Conservation (phyloP, 345 rosid genomes). For the Kandelia obovata region DNA sequence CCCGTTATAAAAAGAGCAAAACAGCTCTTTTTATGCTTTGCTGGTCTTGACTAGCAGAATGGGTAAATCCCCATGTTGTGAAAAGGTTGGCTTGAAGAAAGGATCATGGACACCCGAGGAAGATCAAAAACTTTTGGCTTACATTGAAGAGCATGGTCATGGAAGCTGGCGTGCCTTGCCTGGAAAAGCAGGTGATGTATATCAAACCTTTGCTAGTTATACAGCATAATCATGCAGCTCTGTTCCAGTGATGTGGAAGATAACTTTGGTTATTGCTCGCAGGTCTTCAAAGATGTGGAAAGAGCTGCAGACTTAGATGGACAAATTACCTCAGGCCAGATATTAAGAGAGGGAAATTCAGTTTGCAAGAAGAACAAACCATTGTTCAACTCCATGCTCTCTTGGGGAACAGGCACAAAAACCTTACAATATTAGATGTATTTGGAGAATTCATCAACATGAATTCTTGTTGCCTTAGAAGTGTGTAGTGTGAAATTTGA, state of each 20-base stretch:
- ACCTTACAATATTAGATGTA: background rate
- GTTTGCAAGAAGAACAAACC: constrained; percentile 22
- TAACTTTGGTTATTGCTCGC: background rate
- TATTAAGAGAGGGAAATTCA: constrained; percentile 22
- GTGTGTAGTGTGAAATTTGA: no score
- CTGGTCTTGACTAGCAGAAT: constrained; percentile 6
- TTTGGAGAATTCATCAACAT: background rate
- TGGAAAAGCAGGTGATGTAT: constrained; percentile 13
- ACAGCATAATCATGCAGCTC: background rate
- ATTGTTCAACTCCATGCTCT: constrained; percentile 27
- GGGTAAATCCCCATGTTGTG: constrained; percentile 13
- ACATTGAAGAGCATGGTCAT: constrained; percentile 19
- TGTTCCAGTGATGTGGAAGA: background rate
- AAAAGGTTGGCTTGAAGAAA: constrained; percentile 16
- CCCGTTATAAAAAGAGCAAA: constrained; percentile 19
- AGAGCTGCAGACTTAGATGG: constrained; percentile 28
- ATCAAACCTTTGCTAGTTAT: no score
- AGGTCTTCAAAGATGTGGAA: constrained; percentile 26
- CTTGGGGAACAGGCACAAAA: constrained; percentile 20
- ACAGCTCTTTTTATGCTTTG: constrained; percentile 9
- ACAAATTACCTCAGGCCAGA: constrained; percentile 18
- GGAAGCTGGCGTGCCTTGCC: constrained; percentile 22
- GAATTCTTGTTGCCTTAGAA: no score
- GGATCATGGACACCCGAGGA: constrained; percentile 21
- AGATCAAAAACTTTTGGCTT: constrained; percentile 15